Evolutionary conservation across 2,329 filamentous ascomycete species (phyloP).

Genomic region (Diaporthe ilicicola): DNA sequence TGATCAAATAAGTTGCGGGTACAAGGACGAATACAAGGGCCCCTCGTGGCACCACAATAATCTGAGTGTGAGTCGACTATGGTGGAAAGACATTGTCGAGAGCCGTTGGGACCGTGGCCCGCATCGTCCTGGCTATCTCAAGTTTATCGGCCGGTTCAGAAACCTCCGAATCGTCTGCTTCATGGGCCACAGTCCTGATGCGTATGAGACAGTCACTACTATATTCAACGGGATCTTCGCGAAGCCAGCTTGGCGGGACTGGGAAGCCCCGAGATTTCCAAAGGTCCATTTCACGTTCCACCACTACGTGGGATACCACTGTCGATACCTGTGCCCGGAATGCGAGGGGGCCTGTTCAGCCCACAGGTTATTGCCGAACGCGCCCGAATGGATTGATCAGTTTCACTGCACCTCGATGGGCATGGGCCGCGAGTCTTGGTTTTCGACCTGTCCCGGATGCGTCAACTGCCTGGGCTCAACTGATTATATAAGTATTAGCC

Average conservation of each 20-base stretch:
- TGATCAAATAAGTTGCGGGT: background rate
- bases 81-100: conserved; percentile 4
- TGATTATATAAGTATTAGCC: background rate
- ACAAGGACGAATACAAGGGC: background rate
- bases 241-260: background rate
- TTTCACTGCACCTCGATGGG: background rate
- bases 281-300: background rate
- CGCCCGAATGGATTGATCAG: background rate
- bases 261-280: background rate
- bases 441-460: background rate
- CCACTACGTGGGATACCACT: conserved; percentile 8
- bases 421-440: conserved; percentile 1
- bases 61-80: background rate
- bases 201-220: background rate
- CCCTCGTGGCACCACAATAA: background rate
- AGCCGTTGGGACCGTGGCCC: background rate
- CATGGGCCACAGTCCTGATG: background rate
- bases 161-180: background rate
- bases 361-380: background rate
- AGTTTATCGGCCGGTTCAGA: conserved; percentile 7
- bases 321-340: background rate
- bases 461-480: conserved; percentile 5
- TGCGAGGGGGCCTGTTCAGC: background rate
- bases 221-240: background rate
- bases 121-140: background rate